Evolutionary conservation across 202 grass and related monocot genomes (phyloP).

Genomic region (Panicum hallii): DNA sequence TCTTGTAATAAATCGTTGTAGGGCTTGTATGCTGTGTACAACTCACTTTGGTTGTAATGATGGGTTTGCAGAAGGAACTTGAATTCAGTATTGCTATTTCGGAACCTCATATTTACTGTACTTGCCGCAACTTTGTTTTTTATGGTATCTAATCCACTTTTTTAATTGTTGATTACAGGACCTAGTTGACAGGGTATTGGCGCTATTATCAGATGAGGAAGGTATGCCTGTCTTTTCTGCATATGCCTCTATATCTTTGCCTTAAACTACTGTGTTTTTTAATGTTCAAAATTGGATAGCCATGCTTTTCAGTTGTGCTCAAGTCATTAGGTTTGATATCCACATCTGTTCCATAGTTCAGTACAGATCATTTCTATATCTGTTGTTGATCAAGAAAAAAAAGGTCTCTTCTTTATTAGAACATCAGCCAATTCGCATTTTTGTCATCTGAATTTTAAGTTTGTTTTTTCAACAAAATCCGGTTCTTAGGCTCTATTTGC

Average conservation of each 20-base stretch:
- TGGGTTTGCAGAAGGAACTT: neutral
- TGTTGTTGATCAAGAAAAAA: neutral
- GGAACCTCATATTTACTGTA: conserved; percentile 1
- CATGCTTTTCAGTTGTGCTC: conserved; percentile 14
- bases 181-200: conserved; percentile 86
- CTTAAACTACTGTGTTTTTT: conserved; percentile 22
- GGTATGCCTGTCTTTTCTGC: conserved; percentile 54
- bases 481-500: conserved; percentile 2
- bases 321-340: neutral
- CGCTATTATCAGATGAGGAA: conserved; percentile 79
- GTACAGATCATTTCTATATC: conserved; percentile 17
- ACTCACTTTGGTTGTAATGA: neutral
- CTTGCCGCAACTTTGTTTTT: neutral
- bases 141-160: conserved; percentile 45
- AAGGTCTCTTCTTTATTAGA: neutral
- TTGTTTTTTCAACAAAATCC: neutral
- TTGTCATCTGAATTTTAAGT: conserved; percentile 19
- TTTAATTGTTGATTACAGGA: conserved; percentile 64
- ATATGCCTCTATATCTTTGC: conserved; percentile 13
- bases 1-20: neutral
- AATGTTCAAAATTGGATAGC: conserved; percentile 15
- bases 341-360: neutral
- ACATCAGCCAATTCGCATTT: conserved; percentile 9
- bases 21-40: neutral
- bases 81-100: conserved; percentile 31